These are phyloP conservation scores for Ophiocordyceps sinensis DNA, from an alignment of 2,329 filamentous ascomycete genomes.

Conservation along the genomic window DNA sequence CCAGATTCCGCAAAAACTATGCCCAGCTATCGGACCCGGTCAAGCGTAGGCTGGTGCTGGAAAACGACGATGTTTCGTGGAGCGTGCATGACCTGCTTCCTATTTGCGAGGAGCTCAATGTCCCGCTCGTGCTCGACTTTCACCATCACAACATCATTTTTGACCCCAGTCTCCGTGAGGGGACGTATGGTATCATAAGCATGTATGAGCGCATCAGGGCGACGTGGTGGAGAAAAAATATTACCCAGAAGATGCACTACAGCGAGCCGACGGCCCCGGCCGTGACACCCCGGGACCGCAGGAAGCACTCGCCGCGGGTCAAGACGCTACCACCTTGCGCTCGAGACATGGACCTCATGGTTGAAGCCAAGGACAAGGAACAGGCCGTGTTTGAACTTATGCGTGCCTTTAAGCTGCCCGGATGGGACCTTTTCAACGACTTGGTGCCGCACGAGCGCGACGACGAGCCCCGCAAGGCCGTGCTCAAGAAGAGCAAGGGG, in stretches of 20 bases:
- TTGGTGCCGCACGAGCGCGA: constrained; percentile 61
- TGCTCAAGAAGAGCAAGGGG: constrained; percentile 21
- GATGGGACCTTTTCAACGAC: constrained; percentile 61
- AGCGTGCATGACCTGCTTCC: constrained; percentile 84
- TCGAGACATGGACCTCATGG: constrained; percentile 89
- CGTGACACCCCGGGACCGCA: constrained; percentile 60
- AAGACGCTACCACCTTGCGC: constrained; percentile 69
- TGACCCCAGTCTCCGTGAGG: constrained; percentile 60
- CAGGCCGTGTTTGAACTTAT: constrained; percentile 93
- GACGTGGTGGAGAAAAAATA: constrained; percentile 73
- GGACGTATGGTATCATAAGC: constrained; percentile 63
- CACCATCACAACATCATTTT: constrained; percentile 96
- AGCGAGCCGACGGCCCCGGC: constrained; percentile 54
- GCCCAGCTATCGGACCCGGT: constrained; percentile 48
- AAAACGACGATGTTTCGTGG: constrained; percentile 92
- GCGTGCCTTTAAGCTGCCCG: constrained; percentile 72
- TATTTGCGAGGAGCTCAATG: constrained; percentile 84
- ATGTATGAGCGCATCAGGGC: constrained; percentile 64
- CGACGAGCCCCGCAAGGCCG: constrained; percentile 50
- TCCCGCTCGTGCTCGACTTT: constrained; percentile 81
- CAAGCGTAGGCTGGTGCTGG: constrained; percentile 71
- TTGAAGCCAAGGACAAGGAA: constrained; percentile 96
- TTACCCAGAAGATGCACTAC: constrained; percentile 95
- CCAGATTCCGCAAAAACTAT: constrained; percentile 68
- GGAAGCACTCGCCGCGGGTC: constrained; percentile 77